Evolutionary conservation across 345 rosid genomes (phyloP), one percentile per base, ranked within the genome.

Genomic region (Eucalyptus regnans): DNA sequence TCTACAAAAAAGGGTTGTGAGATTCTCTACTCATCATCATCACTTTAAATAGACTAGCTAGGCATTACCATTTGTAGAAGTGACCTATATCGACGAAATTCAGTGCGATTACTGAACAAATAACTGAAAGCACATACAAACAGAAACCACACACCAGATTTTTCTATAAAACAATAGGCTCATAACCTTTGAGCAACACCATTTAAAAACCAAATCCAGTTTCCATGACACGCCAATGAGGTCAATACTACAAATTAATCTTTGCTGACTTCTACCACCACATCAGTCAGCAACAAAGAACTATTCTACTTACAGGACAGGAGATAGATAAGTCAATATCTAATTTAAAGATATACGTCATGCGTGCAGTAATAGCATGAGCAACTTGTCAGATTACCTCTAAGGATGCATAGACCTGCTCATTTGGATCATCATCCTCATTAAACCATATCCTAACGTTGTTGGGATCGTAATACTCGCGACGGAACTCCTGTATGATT

Each of bases 381-480:
- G 41, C 41, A 37, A 37, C 41, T 37, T 37, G 41, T 37, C 41
- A 37, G 4, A 37, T 37, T 37, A 37, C 41, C 41, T 37, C 41
- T 37, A 37, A 37, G 91, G 88, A 97, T 92, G 84, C 92, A 95
- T 50, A 97, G 92, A 86, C 97, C 7, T 20, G 98, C 80, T 96
- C 97, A 89, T 79, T 86, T 51, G 96, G 94, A 93, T 97, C 97
- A 91, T 97, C n/a, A 93, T 97, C 96, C 88, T 99, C 99, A 91
- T 96, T 96, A 92, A 97, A 92, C 41, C 41, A 37, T 37, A 37
- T 37, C 41, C 41, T 37, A 37, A 37, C 41, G 41, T 37, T 37
- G 41, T 3, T 37, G 41, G 41, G 41, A 37, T 37, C 4, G 41
- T 37, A 97, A 95, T 91, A 96, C 94, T 96, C 93, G 43, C 93